These are phyloP conservation scores for Linnemannia exigua DNA, from an alignment of 192 early-diverging fungal species.

Conservation along the genomic window DNA sequence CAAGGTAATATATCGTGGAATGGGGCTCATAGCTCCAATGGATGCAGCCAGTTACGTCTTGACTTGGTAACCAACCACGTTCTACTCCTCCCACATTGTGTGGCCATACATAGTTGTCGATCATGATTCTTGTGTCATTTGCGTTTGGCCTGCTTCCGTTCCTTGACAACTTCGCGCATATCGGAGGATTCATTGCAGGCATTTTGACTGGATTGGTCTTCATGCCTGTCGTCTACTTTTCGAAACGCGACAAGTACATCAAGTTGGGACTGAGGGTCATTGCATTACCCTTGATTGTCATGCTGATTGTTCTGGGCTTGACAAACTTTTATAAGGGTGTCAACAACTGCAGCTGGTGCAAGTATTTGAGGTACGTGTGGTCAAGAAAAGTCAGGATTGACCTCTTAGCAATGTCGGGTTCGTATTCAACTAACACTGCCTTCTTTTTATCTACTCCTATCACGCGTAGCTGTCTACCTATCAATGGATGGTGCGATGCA, in stretches of 20 bases:
- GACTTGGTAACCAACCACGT: background rate
- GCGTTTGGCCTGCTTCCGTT: slow-evolving; percentile 81
- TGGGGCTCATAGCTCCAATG: background rate
- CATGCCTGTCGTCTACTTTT: slow-evolving; percentile 76
- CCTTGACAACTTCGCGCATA: slow-evolving; percentile 91
- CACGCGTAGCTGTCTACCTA: slow-evolving; percentile 51
- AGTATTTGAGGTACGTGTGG: slow-evolving; percentile 62
- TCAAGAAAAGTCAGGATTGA: too few species aligned
- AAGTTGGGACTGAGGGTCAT: slow-evolving; percentile 54
- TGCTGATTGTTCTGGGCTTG: slow-evolving; percentile 59
- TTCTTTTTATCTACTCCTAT: background rate
- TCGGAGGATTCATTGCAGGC: slow-evolving; percentile 82
- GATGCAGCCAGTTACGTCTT: background rate
- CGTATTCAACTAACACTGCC: background rate
- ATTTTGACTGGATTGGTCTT: slow-evolving; percentile 77
- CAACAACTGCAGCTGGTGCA: slow-evolving; percentile 72
- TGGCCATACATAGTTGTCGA: slow-evolving; percentile 49
- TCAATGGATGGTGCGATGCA: slow-evolving; percentile 68
- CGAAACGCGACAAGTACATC: slow-evolving; percentile 57
- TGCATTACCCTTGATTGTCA: slow-evolving; percentile 56
- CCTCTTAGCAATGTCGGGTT: background rate
- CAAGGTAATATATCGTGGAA: slow-evolving; percentile 50
- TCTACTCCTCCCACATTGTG: background rate
- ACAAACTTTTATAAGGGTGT: slow-evolving; percentile 64
- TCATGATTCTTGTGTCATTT: slow-evolving; percentile 76